Evolutionary conservation across 2,329 filamentous ascomycete species (phyloP).

Genomic region (Chaetomium globosum): DNA sequence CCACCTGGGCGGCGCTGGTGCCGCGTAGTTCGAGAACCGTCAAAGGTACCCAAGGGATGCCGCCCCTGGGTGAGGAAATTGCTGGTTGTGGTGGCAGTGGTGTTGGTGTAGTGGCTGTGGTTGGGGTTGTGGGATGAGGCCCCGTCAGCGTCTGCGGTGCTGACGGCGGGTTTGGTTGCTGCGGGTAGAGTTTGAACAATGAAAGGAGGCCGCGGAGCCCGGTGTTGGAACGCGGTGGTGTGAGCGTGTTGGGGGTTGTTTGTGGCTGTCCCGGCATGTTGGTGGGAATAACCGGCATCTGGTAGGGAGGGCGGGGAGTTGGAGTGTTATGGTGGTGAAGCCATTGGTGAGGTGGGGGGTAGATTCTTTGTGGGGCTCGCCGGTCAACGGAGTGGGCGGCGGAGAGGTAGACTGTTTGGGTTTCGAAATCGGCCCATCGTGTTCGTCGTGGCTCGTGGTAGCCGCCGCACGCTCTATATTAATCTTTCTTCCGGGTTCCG

Average conservation of each 20-base stretch:
- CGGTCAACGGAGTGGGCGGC: conserved; percentile 39
- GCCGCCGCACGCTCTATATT: conserved; percentile 51
- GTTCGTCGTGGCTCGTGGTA: conserved; percentile 25
- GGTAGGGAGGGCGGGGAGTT: conserved; percentile 35
- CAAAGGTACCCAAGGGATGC: conserved; percentile 85
- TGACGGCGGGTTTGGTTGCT: neutral
- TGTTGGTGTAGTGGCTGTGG: neutral
- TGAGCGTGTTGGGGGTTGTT: conserved; percentile 52
- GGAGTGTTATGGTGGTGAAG: conserved; percentile 32
- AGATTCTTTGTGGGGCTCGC: conserved; percentile 16
- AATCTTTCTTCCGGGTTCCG: conserved; percentile 39
- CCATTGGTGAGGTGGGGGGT: conserved; percentile 38
- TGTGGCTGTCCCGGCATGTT: conserved; percentile 31
- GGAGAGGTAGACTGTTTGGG: conserved; percentile 41
- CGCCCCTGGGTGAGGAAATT: conserved; percentile 72
- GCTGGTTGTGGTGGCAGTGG: neutral
- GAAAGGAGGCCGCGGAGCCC: conserved; percentile 34
- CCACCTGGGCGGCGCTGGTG: conserved; percentile 75
- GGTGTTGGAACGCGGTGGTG: conserved; percentile 66
- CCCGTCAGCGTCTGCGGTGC: conserved; percentile 39
- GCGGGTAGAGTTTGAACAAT: conserved; percentile 42
- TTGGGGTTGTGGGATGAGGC: neutral
- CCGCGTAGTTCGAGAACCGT: conserved; percentile 76
- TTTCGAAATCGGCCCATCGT: conserved; percentile 28
- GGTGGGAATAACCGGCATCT: conserved; percentile 23